Conservation (phyloP, 2,329 filamentous ascomycete genomes). For the Pseudocercospora musae region DNA sequence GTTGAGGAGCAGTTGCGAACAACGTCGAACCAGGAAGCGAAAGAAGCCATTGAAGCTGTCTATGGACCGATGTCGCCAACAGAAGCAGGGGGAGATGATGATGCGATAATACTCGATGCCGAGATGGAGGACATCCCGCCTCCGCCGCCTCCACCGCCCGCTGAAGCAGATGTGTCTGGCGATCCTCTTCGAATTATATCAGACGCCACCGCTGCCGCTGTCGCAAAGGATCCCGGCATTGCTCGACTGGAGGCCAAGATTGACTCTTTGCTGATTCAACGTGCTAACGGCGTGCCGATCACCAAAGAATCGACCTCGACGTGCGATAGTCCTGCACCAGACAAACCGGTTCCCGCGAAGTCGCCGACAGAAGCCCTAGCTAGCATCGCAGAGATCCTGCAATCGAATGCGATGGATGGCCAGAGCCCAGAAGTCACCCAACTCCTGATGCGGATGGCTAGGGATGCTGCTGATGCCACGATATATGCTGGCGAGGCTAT, state of each 20-base stretch:
- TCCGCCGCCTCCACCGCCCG: background rate
- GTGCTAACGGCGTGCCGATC: background rate
- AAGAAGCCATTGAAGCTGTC: slow-evolving; percentile 5
- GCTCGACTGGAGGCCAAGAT: slow-evolving; percentile 18
- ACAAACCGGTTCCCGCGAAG: background rate
- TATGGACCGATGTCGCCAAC: slow-evolving; percentile 11
- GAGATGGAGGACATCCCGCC: background rate
- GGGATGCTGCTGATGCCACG: slow-evolving; percentile 14
- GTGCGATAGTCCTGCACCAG: background rate
- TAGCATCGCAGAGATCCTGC: slow-evolving; percentile 12
- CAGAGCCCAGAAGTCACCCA: slow-evolving; percentile 14
- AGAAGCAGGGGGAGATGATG: slow-evolving; percentile 5
- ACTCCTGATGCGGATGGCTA: slow-evolving; percentile 11
- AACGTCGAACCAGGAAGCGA: background rate
- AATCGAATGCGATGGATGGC: slow-evolving; percentile 4
- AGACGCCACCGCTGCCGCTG: slow-evolving; percentile 7
- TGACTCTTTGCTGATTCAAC: slow-evolving; percentile 7
- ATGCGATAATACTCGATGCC: background rate
- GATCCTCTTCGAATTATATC: slow-evolving; percentile 5
- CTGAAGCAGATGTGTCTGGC: background rate
- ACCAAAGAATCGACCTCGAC: background rate
- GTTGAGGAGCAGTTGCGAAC: slow-evolving; percentile 5
- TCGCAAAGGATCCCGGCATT: slow-evolving; percentile 13
- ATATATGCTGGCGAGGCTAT: slow-evolving; percentile 5
- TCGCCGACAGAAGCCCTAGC: slow-evolving; percentile 6